These are phyloP conservation scores for Vaccinium macrocarpon DNA, from an alignment of 148 eudicot genomes.

Conservation along the genomic window DNA sequence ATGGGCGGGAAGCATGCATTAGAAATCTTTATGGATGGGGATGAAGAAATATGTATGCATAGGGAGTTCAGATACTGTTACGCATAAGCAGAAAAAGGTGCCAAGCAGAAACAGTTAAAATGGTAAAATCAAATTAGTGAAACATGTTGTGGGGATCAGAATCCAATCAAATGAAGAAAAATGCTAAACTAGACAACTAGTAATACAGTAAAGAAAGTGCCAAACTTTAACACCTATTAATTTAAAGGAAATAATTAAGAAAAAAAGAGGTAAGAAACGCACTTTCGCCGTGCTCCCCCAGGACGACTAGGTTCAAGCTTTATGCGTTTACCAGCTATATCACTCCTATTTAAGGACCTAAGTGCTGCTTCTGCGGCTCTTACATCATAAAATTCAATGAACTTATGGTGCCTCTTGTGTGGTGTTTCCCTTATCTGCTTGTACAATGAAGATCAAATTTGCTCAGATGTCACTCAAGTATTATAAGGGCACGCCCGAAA, in stretches of 20 bases:
- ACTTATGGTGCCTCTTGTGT: constrained; percentile 88
- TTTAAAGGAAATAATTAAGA: not conserved
- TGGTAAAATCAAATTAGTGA: constrained; percentile 1
- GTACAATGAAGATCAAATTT: constrained; percentile 7
- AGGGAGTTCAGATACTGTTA: no score
- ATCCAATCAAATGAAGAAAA: not conserved
- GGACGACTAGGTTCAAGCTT: constrained; percentile 97
- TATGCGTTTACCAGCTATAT: constrained; percentile 95
- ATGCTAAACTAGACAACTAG: not conserved
- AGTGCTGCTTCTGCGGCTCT: constrained; percentile 96
- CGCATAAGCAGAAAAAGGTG: not conserved
- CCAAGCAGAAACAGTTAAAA: not conserved
- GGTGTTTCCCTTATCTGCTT: constrained; percentile 93
- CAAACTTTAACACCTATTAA: not conserved
- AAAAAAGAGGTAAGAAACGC: constrained; percentile 22
- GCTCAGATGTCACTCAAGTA: constrained; percentile 6
- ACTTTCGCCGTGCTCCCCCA: constrained; percentile 92
- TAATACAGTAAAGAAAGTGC: not conserved
- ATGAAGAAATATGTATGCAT: not conserved
- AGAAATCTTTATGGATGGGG: not conserved
- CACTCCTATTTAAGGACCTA: constrained; percentile 83
- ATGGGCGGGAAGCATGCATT: not conserved
- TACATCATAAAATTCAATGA: constrained; percentile 89
- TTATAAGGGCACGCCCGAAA: not conserved
- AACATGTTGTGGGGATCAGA: not conserved